Conservation (phyloP, 2,329 filamentous ascomycete species). For the Pseudovirgaria hyperparasitica region DNA sequence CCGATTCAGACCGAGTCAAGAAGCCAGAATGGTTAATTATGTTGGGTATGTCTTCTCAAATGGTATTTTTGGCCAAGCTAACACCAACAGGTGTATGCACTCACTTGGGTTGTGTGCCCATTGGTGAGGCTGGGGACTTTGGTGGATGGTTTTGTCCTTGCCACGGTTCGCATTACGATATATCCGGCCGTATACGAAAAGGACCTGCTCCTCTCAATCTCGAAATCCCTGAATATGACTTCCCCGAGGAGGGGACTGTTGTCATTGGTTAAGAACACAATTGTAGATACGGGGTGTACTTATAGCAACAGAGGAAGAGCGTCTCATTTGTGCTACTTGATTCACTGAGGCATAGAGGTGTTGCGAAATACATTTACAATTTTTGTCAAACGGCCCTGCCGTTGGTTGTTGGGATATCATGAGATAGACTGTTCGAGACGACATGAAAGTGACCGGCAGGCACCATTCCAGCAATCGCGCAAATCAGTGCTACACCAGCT, state of each 20-base stretch:
- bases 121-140: constrained; percentile 94
- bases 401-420: no score
- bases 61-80: constrained; percentile 1
- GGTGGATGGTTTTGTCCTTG: constrained; percentile 99
- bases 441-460: no score
- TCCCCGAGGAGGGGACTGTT: constrained; percentile 78
- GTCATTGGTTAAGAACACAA: constrained; percentile 91
- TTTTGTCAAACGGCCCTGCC: no score
- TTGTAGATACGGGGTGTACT: no score
- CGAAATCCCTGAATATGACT: constrained; percentile 85
- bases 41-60: constrained; percentile 52
- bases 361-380: no score
- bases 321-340: no score
- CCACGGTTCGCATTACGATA: constrained; percentile 99
- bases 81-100: constrained; percentile 74
- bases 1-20: constrained; percentile 88
- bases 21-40: constrained; percentile 98
- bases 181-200: constrained; percentile 95
- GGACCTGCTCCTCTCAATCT: constrained; percentile 95
- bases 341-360: no score
- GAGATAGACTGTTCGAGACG: no score
- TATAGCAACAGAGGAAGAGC: no score
- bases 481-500: no score
- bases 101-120: constrained; percentile 96
- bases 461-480: no score